These are phyloP conservation scores for Saccharomycopsis babjevae DNA, from an alignment of 805 yeast species.

Conservation along the genomic window DNA sequence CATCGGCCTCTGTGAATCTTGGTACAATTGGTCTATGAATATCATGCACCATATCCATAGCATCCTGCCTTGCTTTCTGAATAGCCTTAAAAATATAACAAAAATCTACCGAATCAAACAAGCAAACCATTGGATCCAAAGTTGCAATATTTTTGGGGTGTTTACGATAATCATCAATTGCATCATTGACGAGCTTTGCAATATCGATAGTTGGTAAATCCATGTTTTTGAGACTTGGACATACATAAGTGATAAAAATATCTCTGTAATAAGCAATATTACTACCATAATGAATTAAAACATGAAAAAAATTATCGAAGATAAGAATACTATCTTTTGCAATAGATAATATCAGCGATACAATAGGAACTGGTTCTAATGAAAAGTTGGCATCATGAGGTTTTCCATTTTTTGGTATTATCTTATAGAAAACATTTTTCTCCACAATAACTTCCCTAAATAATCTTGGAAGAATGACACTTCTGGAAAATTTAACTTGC, in stretches of 20 bases:
- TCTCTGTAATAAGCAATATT: conserved; percentile 13
- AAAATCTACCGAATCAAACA: conserved; percentile 4
- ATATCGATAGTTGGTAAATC: background rate
- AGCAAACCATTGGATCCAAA: background rate
- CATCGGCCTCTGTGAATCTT: conserved; percentile 38
- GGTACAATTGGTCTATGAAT: conserved; percentile 33
- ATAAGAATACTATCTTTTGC: conserved; percentile 19
- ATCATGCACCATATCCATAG: conserved; percentile 19
- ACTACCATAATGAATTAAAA: conserved; percentile 21
- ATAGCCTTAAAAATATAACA: background rate
- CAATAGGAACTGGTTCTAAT: background rate
- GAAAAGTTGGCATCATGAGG: background rate
- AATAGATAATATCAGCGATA: background rate
- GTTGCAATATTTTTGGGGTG: background rate
- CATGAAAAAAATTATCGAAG: conserved; percentile 22
- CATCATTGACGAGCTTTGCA: conserved; percentile 21
- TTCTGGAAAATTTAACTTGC: conserved; percentile 17
- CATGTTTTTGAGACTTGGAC: background rate
- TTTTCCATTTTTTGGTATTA: background rate
- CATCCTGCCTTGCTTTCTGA: background rate
- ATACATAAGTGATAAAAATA: background rate
- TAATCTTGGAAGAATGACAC: conserved; percentile 1
- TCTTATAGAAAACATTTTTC: background rate
- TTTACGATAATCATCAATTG: conserved; percentile 27
- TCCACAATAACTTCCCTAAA: background rate